A percentile compares a stretch with the other conserved stretches of the same genome.
These are phyloP conservation scores for Acacia crassicarpa DNA, from an alignment of 306 rosid genomes.

Conservation along the genomic window DNA sequence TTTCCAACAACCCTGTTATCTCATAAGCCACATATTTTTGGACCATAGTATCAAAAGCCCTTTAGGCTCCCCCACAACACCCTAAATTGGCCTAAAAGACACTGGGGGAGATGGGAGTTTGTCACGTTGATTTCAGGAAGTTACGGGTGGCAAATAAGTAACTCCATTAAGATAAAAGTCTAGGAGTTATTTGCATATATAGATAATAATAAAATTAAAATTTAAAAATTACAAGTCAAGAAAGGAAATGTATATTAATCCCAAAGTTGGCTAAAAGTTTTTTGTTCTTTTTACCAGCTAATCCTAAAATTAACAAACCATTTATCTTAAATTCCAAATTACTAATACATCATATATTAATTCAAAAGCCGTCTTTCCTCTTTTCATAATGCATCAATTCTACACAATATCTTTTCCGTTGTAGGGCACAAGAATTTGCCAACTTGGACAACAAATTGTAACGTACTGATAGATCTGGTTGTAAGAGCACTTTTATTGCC, in stretches of 20 bases:
- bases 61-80: not conserved
- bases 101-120: not conserved
- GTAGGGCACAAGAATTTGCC: slow-evolving; percentile 1
- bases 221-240: not conserved
- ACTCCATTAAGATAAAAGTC: not conserved
- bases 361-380: not conserved
- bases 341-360: not conserved
- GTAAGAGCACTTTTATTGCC: not conserved
- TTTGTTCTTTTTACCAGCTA: not conserved
- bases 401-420: not conserved
- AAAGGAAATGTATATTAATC: not conserved
- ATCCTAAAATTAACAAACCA: not conserved
- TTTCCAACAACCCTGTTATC: not conserved
- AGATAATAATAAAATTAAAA: not conserved
- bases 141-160: not conserved
- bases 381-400: too few relatives aligned
- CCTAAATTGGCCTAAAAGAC: not conserved
- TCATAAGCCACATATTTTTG: not conserved
- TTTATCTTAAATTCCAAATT: not conserved
- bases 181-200: not conserved
- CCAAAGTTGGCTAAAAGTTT: not conserved
- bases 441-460: slow-evolving; percentile 5
- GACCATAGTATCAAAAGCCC: too few relatives aligned
- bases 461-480: not conserved
- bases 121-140: not conserved